Base-by-base conservation (phyloP, 2,329 filamentous ascomycete genomes). In the Aspergillus nomiae region DNA sequence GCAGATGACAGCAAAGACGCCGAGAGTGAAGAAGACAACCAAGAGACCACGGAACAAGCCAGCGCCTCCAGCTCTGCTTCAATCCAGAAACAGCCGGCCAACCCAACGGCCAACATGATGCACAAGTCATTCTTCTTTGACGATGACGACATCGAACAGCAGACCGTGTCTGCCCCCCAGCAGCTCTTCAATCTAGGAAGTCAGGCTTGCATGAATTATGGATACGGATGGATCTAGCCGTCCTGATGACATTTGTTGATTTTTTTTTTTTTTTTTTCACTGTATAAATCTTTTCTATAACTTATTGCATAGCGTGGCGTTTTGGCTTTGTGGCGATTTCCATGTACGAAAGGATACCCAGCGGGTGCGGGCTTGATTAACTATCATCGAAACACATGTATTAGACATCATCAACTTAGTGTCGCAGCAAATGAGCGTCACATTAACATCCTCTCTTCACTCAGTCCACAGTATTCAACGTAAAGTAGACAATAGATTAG, bases 1-100 rank as follows among this genome's bases (percentile, higher is more conserved):
- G 78, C 81, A 2, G 80, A 84, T 21, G 85, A 86, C 53, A 83
- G 86, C 6, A 87, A 89, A 24, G 86, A 87, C 2, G 87, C 86
- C 19, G 83, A 83, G 0, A 83, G 84, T 0, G 82, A 82, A 0
- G 67, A 65, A 8, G 69, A 73, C 16, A 58, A 64, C 21, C 51
- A 63, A 14, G 48, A 64, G 59, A 21, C 56, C 45, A 3, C 30
- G 36, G n/a, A 58, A 36, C 45, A 56, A 65, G 26, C 19, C 21
- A 63, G 61, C 19, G 28, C 19, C 48, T 32, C 48, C 19, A 21
- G 26, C 28, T 34, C 58, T 16, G 53, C 53, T 21, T 38, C 51
- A 16, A 58, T 62, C 48, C 57, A 61, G 30, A 64, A 65, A 34
- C 65, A 67, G 24, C 58, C 65, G 28, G 62, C 61, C 51, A 75